These are phyloP conservation scores for Pichiaceae sp. DNA, from an alignment of 1,139 yeast species.

Conservation along the genomic window DNA sequence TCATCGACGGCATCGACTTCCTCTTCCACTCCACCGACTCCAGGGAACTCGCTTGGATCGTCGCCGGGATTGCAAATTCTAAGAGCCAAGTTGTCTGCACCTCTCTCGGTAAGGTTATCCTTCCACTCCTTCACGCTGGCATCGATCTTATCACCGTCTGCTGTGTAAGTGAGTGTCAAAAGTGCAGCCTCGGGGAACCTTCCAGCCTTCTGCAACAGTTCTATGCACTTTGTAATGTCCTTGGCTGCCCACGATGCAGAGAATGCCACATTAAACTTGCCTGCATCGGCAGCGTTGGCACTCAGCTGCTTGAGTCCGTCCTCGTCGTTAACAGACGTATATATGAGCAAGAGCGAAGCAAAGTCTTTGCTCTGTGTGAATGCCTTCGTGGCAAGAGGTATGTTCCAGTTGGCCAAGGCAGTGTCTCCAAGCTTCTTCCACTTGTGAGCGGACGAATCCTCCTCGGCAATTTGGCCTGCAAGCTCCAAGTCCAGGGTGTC, in stretches of 20 bases:
- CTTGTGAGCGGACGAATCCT: slow-evolving; percentile 53
- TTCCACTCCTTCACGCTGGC: slow-evolving; percentile 62
- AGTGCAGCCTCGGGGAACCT: slow-evolving; percentile 81
- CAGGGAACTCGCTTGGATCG: slow-evolving; percentile 20
- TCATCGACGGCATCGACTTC: slow-evolving; percentile 13
- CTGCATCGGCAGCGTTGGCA: slow-evolving; percentile 52
- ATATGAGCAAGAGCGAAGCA: slow-evolving; percentile 72
- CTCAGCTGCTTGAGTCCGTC: slow-evolving; percentile 56
- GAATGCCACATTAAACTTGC: slow-evolving; percentile 86
- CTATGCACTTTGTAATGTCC: slow-evolving; percentile 55
- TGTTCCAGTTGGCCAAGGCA: slow-evolving; percentile 71
- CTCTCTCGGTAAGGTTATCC: slow-evolving; percentile 37
- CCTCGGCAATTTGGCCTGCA: slow-evolving; percentile 65
- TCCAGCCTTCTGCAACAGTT: slow-evolving; percentile 59
- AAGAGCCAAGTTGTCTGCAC: slow-evolving; percentile 52
- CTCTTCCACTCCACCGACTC: slow-evolving; percentile 16
- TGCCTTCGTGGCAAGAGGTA: slow-evolving; percentile 72
- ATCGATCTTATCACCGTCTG: slow-evolving; percentile 32
- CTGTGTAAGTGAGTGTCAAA: slow-evolving; percentile 68
- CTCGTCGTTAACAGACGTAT: slow-evolving; percentile 73
- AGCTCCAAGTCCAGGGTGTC: slow-evolving; percentile 57
- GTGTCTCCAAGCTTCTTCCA: slow-evolving; percentile 93
- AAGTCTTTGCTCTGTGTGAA: slow-evolving; percentile 76
- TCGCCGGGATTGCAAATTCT: slow-evolving; percentile 40
- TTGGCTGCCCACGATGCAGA: slow-evolving; percentile 87